phyloP scores from a whole-genome alignment of 257 asterid species.

The Thymus quinquecostatus region DNA sequence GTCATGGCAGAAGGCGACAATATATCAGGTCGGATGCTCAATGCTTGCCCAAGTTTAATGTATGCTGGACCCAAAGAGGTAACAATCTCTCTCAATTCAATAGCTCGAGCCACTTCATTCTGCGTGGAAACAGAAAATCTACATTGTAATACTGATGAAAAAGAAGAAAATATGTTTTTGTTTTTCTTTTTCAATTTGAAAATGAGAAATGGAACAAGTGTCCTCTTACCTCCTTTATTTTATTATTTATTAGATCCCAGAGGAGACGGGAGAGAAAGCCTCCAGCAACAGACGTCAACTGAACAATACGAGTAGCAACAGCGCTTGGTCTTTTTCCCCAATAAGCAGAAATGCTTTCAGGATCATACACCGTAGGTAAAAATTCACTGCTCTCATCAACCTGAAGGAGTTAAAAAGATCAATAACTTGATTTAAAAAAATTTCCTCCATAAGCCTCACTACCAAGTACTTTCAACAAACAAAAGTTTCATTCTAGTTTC shows the following conservation, averaged over 20 bases:
- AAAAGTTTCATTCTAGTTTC: conserved; percentile 2
- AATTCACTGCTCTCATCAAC: conserved; percentile 96
- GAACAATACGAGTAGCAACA: conserved; percentile 93
- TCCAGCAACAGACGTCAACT: conserved; percentile 92
- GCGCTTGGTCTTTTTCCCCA: conserved; percentile 99
- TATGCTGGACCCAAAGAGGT: conserved; percentile 99
- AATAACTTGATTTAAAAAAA: conserved; percentile 12
- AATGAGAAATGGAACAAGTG: neutral
- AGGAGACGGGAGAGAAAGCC: conserved; percentile 91
- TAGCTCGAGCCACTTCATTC: conserved; percentile 98
- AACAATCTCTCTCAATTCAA: conserved; percentile 95
- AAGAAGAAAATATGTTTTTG: conserved; percentile 8
- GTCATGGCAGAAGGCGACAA: conserved; percentile 90
- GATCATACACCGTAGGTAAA: conserved; percentile 91
- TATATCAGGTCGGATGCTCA: conserved; percentile 97
- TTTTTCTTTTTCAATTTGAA: neutral
- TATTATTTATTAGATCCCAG: conserved; percentile 79
- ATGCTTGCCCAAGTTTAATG: conserved; percentile 98
- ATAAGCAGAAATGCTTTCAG: conserved; percentile 76
- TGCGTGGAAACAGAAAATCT: conserved; percentile 36
- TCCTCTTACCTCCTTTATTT: conserved; percentile 76
- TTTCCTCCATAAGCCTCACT: conserved; percentile 12
- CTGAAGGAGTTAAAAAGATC: conserved; percentile 48
- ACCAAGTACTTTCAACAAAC: conserved; percentile 20
- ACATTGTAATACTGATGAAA: conserved; percentile 3